Base-by-base conservation (phyloP, 1,284 basidiomycete genomes). In the Moesziomyces globuligerus region DNA sequence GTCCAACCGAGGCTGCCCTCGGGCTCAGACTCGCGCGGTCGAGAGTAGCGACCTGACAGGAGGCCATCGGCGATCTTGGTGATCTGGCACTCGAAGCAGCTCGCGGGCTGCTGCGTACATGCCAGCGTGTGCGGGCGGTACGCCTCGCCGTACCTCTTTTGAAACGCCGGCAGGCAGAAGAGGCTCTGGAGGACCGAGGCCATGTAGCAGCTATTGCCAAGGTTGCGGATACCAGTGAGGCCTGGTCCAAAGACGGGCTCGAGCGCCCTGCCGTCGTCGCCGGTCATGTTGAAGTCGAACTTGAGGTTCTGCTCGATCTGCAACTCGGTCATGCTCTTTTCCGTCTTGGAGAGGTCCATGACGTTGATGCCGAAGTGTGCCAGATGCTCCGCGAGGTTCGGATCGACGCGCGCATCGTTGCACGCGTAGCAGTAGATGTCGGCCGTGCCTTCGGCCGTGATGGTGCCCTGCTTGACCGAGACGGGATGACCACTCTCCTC, bases 151-250 rank as follows among this genome's bases (percentile, higher is more conserved):
- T 95, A 98, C 11, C 91, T 88, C 9, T 85, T 80, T 67, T 89
- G 88, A 86, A 97, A 97, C 0, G 87, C 80, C 0, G 90, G 87
- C 3, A 97, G 86, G 0, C 93, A 86, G 84, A 97, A 97, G 1
- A 98, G 77, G 0, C 89, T 88, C 84, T 98, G 95, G 0, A 98
- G 83, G 18, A 94, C 90, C 0, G 94, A 97, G 0, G 94, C 92
- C 89, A 98, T 93, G 85, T 98, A 98, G 83, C 96, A 98, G 83
- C 93, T 93, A 84, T 98, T 98, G 1, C 95, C 96, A 1, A 99
- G 87, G 81, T 99, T 98, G 39, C 89, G 86, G 1, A 98, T 84
- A 2, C 95, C 96, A 0, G 95, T 98, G 37, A 94, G 83, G 0
- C 92, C 92, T 1, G 90, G 88, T 0, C 95, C 96, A 79, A 91